Conservation (phyloP, 169 alveolate species). For the Hepatocystis sp. region DNA sequence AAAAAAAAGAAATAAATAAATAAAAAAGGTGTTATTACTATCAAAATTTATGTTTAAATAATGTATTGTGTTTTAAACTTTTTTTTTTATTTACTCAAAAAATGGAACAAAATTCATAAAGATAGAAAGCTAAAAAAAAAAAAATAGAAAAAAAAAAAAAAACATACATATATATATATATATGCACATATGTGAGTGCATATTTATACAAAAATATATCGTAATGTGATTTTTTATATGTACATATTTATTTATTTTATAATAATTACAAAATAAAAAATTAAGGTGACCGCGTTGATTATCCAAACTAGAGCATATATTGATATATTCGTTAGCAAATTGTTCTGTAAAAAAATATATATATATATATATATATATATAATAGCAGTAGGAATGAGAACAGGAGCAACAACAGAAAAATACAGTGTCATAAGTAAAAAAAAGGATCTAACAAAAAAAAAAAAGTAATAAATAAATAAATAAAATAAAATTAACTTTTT, state of each 20-base stretch:
- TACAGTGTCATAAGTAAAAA: too few species aligned
- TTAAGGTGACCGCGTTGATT: conserved; percentile 9
- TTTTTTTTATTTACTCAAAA: conserved; percentile 26
- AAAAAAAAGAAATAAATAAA: not conserved
- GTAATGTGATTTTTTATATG: too few species aligned
- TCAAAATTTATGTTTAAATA: too few species aligned
- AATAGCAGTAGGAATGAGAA: too few species aligned
- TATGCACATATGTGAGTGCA: too few species aligned
- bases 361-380: too few species aligned
- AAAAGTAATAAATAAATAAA: too few species aligned
- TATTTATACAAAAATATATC: too few species aligned
- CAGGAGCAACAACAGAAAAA: too few species aligned
- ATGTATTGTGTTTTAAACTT: conserved; percentile 10
- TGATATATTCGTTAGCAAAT: not conserved
- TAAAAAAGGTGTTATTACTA: not conserved
- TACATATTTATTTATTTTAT: too few species aligned
- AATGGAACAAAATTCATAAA: conserved; percentile 67
- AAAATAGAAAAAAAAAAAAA: not conserved
- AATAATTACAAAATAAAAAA: conserved; percentile 40
- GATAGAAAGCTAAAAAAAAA: conserved; percentile 28
- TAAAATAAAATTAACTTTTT: too few species aligned
- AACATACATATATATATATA: conserved; percentile 1
- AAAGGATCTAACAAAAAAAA: conserved; percentile 11
- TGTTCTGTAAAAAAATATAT: conserved; percentile 37
- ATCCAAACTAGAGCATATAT: conserved; percentile 20